A percentile compares a stretch with the other conserved stretches of the same genome.
Evolutionary conservation across 805 yeast genomes (phyloP).

Genomic region (Zygoascus ofunaensis): DNA sequence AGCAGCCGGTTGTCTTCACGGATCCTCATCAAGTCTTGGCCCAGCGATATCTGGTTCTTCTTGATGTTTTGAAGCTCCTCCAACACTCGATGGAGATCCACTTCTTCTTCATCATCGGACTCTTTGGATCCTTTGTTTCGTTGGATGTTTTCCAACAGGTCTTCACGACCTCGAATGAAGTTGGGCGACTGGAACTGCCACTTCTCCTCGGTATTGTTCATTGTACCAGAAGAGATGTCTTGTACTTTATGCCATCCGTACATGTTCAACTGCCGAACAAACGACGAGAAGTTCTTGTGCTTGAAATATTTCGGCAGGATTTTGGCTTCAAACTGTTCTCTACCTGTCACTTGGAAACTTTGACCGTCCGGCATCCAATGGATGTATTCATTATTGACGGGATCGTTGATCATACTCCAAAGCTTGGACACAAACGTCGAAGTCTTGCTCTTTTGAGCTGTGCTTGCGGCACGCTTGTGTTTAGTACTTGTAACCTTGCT

Average conservation of each 20-base stretch:
- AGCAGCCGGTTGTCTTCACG: slow-evolving; percentile 79
- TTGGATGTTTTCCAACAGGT: slow-evolving; percentile 72
- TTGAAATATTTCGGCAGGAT: slow-evolving; percentile 89
- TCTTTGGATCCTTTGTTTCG: slow-evolving; percentile 52
- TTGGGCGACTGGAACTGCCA: slow-evolving; percentile 84
- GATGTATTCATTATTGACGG: slow-evolving; percentile 56
- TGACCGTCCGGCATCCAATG: slow-evolving; percentile 82
- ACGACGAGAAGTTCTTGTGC: slow-evolving; percentile 89
- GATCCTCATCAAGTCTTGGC: slow-evolving; percentile 76
- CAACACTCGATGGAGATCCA: slow-evolving; percentile 41
- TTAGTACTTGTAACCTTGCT: slow-evolving; percentile 5
- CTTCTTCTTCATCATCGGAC: slow-evolving; percentile 32
- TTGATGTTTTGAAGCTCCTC: slow-evolving; percentile 69
- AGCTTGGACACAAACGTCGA: slow-evolving; percentile 79
- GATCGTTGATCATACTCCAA: slow-evolving; percentile 93
- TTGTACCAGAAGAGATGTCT: slow-evolving; percentile 63
- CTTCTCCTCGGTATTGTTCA: slow-evolving; percentile 55
- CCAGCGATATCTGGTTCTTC: slow-evolving; percentile 66
- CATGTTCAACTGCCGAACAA: slow-evolving; percentile 95
- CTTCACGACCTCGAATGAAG: slow-evolving; percentile 71
- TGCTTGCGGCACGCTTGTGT: slow-evolving; percentile 10
- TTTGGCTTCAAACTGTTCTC: slow-evolving; percentile 74
- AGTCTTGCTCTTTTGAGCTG: slow-evolving; percentile 40
- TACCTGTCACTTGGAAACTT: slow-evolving; percentile 72
- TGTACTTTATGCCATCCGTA: slow-evolving; percentile 99